These are phyloP conservation scores for Hygrocybe coccinea DNA, from an alignment of 768 basidiomycete genomes.

Conservation along the genomic window DNA sequence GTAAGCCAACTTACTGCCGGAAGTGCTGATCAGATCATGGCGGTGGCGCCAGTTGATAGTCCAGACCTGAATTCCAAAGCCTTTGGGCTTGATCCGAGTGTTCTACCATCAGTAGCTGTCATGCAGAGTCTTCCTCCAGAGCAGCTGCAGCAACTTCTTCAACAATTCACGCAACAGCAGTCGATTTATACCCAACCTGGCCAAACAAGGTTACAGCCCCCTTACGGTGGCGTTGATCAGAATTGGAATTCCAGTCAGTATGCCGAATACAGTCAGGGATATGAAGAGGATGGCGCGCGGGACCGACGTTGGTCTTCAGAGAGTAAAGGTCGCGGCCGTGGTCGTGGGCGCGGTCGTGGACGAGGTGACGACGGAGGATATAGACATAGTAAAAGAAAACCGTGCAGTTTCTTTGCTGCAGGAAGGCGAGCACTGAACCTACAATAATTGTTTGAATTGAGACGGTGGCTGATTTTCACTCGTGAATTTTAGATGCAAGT, in stretches of 20 bases:
- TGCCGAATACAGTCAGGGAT: constrained; percentile 50
- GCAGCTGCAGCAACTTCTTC: constrained; percentile 59
- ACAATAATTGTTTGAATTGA: constrained; percentile 33
- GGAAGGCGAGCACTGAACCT: constrained; percentile 81
- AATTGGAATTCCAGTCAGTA: constrained; percentile 39
- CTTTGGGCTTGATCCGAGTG: constrained; percentile 42
- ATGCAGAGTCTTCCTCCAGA: constrained; percentile 49
- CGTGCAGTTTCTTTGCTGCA: constrained; percentile 85
- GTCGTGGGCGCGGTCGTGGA: constrained; percentile 52
- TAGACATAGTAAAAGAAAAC: constrained; percentile 82
- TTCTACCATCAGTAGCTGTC: constrained; percentile 35
- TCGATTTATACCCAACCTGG: constrained; percentile 22
- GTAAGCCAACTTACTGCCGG: constrained; percentile 58
- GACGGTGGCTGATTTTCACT: constrained; percentile 39
- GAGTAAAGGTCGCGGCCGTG: constrained; percentile 49
- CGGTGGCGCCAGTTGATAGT: constrained; percentile 28
- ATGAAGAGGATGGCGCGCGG: constrained; percentile 44
- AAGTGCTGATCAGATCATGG: constrained; percentile 35
- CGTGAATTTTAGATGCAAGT: constrained; percentile 74
- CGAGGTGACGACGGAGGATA: constrained; percentile 54
- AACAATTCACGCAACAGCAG: constrained; percentile 30
- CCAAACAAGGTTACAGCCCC: constrained; percentile 13
- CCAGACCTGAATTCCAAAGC: constrained; percentile 34
- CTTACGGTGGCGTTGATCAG: constrained; percentile 36
- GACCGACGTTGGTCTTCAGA: constrained; percentile 42